A percentile compares a stretch with the other conserved stretches of the same genome.
phyloP scores from a whole-genome alignment of 768 basidiomycete genomes.

The Calocera cornea region DNA sequence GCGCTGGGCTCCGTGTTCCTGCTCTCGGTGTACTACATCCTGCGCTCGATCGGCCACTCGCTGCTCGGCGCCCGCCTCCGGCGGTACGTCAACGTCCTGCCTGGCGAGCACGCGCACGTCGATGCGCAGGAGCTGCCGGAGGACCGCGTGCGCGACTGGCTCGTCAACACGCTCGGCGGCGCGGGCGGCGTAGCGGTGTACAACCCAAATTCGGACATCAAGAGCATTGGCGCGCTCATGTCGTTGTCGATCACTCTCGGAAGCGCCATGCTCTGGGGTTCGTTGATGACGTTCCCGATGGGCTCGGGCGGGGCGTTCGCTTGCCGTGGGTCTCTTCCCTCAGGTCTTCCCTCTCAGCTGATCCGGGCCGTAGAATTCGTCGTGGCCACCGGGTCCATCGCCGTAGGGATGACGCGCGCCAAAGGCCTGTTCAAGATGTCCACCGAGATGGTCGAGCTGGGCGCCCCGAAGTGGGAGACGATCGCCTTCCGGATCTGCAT shows the following conservation, averaged over 20 bases:
- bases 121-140: background rate
- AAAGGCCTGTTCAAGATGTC: constrained; percentile 4
- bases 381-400: background rate
- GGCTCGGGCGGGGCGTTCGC: background rate
- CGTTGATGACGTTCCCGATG: constrained; percentile 4
- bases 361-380: background rate
- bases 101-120: background rate
- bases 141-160: background rate
- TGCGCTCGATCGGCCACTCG: background rate
- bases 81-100: background rate
- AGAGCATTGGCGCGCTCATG: background rate
- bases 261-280: background rate
- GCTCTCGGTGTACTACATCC: constrained; percentile 1
- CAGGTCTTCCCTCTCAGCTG: background rate
- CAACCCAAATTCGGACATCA: constrained; percentile 1
- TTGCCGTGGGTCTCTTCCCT: background rate
- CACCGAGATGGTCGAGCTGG: constrained; percentile 2
- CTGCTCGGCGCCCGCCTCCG: background rate
- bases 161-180: background rate
- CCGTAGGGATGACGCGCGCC: background rate
- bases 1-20: background rate
- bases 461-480: background rate
- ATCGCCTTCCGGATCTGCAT: background rate
- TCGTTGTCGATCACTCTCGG: background rate
- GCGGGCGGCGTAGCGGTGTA: background rate